Conservation (phyloP, 1,284 basidiomycete genomes). For the Tetrapyrgos nigripes region DNA sequence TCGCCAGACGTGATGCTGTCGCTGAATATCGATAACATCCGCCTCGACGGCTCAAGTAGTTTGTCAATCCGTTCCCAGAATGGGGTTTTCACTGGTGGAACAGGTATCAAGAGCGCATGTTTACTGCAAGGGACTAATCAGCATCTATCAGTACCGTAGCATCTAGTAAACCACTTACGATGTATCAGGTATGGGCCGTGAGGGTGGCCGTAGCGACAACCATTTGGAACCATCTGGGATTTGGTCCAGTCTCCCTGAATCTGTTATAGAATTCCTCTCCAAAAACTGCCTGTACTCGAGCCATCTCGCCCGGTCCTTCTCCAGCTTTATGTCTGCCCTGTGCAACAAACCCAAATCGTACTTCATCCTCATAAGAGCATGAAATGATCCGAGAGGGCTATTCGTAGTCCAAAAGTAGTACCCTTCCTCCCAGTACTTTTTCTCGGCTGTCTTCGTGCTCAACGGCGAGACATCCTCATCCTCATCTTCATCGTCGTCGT, state of each 20-base stretch:
- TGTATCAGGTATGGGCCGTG: conserved; percentile 40
- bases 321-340: conserved; percentile 34
- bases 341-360: conserved; percentile 52
- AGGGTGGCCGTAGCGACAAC: conserved; percentile 47
- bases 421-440: conserved; percentile 72
- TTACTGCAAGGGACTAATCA: conserved; percentile 24
- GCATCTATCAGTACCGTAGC: not conserved
- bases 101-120: conserved; percentile 44
- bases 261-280: conserved; percentile 32
- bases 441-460: conserved; percentile 21
- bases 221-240: conserved; percentile 34
- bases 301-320: conserved; percentile 52
- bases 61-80: conserved; percentile 53
- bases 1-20: conserved; percentile 57
- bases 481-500: conserved; percentile 26
- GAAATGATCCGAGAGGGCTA: conserved; percentile 56
- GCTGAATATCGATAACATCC: conserved; percentile 51
- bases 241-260: conserved; percentile 18
- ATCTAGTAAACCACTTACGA: conserved; percentile 37
- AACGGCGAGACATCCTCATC: not conserved
- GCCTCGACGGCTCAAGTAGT: conserved; percentile 55
- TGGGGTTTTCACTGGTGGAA: conserved; percentile 46
- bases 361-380: conserved; percentile 66
- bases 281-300: conserved; percentile 52
- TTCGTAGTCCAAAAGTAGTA: conserved; percentile 76